phyloP scores from a whole-genome alignment of 495 filamentous ascomycete genomes.

The Daldinia bambusicola region DNA sequence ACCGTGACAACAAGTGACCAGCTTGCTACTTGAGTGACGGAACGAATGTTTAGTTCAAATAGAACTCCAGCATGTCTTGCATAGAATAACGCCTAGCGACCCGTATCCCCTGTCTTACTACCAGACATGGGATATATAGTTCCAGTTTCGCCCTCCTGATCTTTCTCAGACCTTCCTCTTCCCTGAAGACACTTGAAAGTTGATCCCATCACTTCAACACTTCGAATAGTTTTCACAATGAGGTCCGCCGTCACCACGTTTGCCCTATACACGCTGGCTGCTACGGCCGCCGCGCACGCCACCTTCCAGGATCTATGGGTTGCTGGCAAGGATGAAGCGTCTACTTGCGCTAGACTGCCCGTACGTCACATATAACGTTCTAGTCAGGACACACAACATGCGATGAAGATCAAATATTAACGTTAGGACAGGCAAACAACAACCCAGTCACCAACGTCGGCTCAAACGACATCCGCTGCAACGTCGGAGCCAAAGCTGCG shows the following conservation, averaged over 20 bases:
- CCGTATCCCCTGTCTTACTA: background rate
- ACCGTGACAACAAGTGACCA: constrained; percentile 20
- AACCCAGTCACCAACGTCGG: constrained; percentile 57
- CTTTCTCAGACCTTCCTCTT: background rate
- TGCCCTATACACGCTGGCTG: constrained; percentile 20
- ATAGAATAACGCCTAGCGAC: constrained; percentile 16
- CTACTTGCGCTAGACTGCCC: constrained; percentile 55
- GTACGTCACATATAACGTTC: constrained; percentile 20
- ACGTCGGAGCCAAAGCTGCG: constrained; percentile 46
- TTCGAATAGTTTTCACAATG: constrained; percentile 20
- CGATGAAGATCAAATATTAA: constrained; percentile 1
- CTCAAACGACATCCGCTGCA: constrained; percentile 56
- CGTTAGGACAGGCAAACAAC: constrained; percentile 48
- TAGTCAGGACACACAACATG: background rate
- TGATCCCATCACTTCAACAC: background rate
- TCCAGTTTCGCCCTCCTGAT: background rate
- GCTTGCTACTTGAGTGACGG: constrained; percentile 10
- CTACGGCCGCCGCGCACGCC: constrained; percentile 56
- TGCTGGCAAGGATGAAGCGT: constrained; percentile 56
- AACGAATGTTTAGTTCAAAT: constrained; percentile 27
- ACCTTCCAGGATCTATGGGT: constrained; percentile 66
- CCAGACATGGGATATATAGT: constrained; percentile 16
- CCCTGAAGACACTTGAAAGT: background rate
- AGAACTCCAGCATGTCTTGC: constrained; percentile 31
- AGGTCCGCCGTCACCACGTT: constrained; percentile 17